Evolutionary conservation across 805 yeast genomes (phyloP), one percentile per base, ranked within the genome.

Genomic region (Lachancea thermotolerans): DNA sequence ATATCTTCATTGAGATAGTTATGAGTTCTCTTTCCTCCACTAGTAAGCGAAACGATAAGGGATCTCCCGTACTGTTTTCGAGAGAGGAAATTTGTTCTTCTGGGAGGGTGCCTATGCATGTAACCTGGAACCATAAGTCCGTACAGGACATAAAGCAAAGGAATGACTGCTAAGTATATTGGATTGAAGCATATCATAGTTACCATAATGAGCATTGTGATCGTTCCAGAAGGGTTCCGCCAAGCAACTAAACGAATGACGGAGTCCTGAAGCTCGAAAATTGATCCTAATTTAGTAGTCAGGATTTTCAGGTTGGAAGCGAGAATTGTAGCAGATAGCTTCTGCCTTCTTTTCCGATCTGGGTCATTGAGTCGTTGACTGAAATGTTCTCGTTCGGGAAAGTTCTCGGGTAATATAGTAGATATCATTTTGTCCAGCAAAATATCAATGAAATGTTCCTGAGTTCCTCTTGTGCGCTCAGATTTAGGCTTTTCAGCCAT

Each of bases 101-200:
- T 65, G 50, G 75, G 62, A 0, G 93, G 93, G 58, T 87, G 93
- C 42, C 86, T 70, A 41, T 74, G 69, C 15, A 77, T 67, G 56
- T 81, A 89, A 3, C 82, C 86, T 0, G 95, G 91, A 1, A 83
- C 67, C 68, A 89, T 72, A 2, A 82, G 67, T 1, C 79, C 81
- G 45, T 73, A 68, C 28, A 83, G 53, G 2, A 85, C 39, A 40
- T 69, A 71, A 1, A 82, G 48, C 32, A 82, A 53, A 0, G 96
- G 96, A 29, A 81, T 69, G 1, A 79, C 71, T 33, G 84, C 62
- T 10, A 86, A 67, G 41, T 84, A 62, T 58, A 79, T 79, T 0
- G 96, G 96, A 66, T 84, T 75, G 31, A 82, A 62, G 54, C 93
- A 84, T 1, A 81, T 67, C 48, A 79, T 71, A 0, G 96, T 81